Evolutionary conservation across 345 rosid genomes (phyloP).

Genomic region (Gossypium australe): DNA sequence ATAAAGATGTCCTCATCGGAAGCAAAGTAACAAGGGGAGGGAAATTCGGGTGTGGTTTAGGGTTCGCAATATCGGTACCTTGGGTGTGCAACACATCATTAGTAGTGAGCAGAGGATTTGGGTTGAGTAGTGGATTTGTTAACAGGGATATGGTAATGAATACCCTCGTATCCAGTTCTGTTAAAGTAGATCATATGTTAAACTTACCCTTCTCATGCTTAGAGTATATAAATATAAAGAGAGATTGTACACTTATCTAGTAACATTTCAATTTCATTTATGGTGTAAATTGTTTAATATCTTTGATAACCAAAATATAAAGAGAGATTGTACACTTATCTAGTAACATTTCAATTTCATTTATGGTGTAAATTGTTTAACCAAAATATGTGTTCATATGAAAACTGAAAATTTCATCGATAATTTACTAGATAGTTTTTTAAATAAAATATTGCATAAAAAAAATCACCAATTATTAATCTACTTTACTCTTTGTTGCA

Average conservation of each 20-base stretch:
- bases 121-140: constrained; percentile 16
- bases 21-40: constrained; percentile 14
- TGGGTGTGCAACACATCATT: constrained; percentile 72
- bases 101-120: constrained; percentile 61
- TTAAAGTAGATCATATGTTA: constrained; percentile 45
- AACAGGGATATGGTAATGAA: constrained; percentile 31
- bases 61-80: constrained; percentile 60
- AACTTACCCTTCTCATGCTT: constrained; percentile 67
- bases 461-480: too few relatives aligned
- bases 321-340: constrained; percentile 41
- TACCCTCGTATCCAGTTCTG: constrained; percentile 41
- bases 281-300: not conserved
- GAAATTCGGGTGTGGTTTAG: constrained; percentile 33
- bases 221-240: constrained; percentile 54
- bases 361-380: not conserved
- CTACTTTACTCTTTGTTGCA: not conserved
- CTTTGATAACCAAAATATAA: constrained; percentile 27
- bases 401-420: too few relatives aligned
- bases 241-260: constrained; percentile 37
- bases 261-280: constrained; percentile 14
- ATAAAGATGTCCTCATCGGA: constrained; percentile 44
- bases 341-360: constrained; percentile 19
- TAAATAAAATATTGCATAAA: too few relatives aligned
- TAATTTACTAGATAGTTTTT: too few relatives aligned
- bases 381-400: not conserved